Conservation (phyloP, 306 rosid species). For the Rubus idaeus region DNA sequence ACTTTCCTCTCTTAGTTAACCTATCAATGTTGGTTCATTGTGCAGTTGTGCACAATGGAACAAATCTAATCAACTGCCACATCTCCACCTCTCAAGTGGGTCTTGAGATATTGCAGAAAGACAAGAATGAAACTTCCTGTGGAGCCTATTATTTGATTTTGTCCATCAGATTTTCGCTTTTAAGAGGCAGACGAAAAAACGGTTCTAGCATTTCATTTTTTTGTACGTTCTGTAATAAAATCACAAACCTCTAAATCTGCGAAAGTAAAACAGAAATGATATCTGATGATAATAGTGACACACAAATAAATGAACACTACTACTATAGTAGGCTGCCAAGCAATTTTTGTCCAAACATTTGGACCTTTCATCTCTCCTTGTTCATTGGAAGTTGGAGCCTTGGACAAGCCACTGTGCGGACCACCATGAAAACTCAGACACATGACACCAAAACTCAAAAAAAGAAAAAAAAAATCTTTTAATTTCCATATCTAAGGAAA, state of each 20-base stretch:
- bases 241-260: not conserved
- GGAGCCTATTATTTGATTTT: not conserved
- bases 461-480: no score
- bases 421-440: not conserved
- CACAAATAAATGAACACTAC: not conserved
- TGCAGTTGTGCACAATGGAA: no score
- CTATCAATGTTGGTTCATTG: no score
- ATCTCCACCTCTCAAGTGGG: not conserved
- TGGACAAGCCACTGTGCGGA: not conserved
- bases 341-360: not conserved
- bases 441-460: not conserved
- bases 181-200: not conserved
- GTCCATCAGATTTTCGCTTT: not conserved
- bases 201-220: not conserved
- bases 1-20: no score
- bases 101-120: not conserved
- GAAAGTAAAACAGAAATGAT: not conserved
- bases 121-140: not conserved
- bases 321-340: no score
- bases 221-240: not conserved
- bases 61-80: not conserved
- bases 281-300: not conserved
- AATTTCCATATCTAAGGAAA: no score
- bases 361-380: not conserved
- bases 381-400: not conserved